These are phyloP conservation scores for Chlorella sp. DNA, from an alignment of 139 green algal genomes.

Conservation along the genomic window DNA sequence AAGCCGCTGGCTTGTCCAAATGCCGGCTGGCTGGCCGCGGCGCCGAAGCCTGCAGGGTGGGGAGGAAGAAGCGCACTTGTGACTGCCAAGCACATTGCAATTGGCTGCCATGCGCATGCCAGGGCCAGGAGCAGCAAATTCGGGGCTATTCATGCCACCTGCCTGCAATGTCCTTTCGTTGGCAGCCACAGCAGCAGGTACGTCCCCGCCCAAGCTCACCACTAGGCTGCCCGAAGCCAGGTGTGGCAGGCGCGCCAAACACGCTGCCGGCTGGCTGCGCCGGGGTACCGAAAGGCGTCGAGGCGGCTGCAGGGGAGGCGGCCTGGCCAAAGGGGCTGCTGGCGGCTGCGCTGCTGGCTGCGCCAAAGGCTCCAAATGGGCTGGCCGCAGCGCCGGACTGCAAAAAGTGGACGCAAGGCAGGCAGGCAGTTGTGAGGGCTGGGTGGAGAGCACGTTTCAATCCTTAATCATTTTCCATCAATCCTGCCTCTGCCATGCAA, in stretches of 20 bases:
- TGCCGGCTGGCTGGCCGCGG: not conserved
- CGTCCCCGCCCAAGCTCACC: not conserved
- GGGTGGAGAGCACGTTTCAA: too few species aligned
- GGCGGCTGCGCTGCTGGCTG: not conserved
- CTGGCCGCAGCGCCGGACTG: not conserved
- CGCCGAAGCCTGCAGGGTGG: constrained; percentile 15
- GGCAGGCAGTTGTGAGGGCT: too few species aligned
- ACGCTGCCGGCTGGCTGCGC: constrained; percentile 5
- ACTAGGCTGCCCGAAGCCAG: constrained; percentile 30
- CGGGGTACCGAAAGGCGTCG: constrained; percentile 25
- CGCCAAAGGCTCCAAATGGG: constrained; percentile 21
- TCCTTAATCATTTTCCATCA: too few species aligned
- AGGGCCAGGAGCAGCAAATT: too few species aligned
- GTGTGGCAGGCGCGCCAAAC: constrained; percentile 10
- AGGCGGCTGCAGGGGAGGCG: not conserved
- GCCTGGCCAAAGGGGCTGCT: constrained; percentile 16
- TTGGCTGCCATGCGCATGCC: too few species aligned
- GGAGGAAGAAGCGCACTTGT: not conserved
- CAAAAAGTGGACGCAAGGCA: too few species aligned
- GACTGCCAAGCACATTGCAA: not conserved
- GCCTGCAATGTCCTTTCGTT: not conserved
- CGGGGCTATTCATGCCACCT: too few species aligned
- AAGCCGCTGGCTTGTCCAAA: constrained; percentile 21
- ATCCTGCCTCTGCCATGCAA: too few species aligned
- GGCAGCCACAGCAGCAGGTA: not conserved